Evolutionary conservation across 345 rosid species (phyloP), one percentile per base, ranked within the genome.

Genomic region (Eucalyptus polyanthemos): DNA sequence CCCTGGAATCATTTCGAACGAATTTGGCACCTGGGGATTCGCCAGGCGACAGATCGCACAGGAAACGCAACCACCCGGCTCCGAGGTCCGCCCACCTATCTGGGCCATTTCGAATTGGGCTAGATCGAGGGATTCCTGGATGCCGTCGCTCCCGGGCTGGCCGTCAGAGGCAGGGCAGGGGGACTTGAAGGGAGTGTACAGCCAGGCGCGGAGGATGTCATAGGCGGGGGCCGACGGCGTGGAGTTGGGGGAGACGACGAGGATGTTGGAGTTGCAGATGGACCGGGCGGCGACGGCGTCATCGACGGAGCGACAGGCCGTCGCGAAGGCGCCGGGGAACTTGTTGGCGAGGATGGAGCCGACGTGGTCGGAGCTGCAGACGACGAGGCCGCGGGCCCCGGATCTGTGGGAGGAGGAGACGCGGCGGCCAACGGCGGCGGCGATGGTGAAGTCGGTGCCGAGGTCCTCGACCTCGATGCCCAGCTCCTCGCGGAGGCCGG

Each of bases 211-310:
- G 89, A 95, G 86, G 90, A 96, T 97, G 80, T 95, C 95, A 1
- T 91, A 85, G 4, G 97, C 95, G n/a, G 94, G n/a, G 17, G 90
- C 95, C n/a, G 86, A 4, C 8, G 96, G 80, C 0, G 95, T 96
- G 37, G 93, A 92, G 72, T 51, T 51, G 54, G 91, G 72, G 91
- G 98, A 96, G 88, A 97, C 90, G 25, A 97, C 95, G 87, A 97
- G 93, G 87, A 95, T 95, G 90, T 96, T 97, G 91, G 92, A 96
- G 89, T 96, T 93, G 91, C 92, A 95, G 91, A 97, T 97, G 69
- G 99, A 96, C n/a, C 98, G 91, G 62, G 95, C 90, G 92, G 95
- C 95, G 88, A 91, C 86, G 42, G 98, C 97, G 44, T 97, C 96
- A 29, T n/a, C 94, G 9, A 92, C 86, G 6, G 90, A 44, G 45